phyloP scores from a whole-genome alignment of 2,329 filamentous ascomycete species.

The Passalora sequoiae region DNA sequence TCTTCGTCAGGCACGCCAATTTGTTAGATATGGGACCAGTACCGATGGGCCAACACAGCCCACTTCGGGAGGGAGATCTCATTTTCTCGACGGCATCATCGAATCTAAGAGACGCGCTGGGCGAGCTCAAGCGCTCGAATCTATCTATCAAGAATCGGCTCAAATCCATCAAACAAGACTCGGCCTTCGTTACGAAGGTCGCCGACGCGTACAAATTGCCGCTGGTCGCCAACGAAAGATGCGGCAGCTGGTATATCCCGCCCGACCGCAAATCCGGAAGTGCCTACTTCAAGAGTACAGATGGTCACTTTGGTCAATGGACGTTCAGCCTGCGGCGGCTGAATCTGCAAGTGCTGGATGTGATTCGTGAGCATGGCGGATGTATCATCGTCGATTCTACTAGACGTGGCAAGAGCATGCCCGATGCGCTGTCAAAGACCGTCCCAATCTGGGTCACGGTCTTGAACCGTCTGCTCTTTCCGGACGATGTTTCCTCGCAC shows the following conservation, averaged over 20 bases:
- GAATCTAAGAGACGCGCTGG: constrained; percentile 64
- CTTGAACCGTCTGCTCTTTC: constrained; percentile 74
- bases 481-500: constrained; percentile 46
- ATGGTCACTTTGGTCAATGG: constrained; percentile 90
- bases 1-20: too few relatives aligned
- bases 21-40: too few relatives aligned
- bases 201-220: constrained; percentile 57
- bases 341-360: constrained; percentile 72
- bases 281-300: constrained; percentile 96
- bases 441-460: constrained; percentile 91
- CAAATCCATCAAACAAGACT: constrained; percentile 69
- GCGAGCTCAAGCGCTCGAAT: constrained; percentile 68
- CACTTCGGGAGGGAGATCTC: constrained; percentile 34
- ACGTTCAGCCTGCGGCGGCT: constrained; percentile 77
- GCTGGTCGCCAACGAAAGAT: constrained; percentile 86
- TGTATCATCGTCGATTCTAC: constrained; percentile 91
- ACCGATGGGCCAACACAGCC: neutral
- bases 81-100: constrained; percentile 54
- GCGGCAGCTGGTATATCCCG: constrained; percentile 89
- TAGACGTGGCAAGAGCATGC: constrained; percentile 87
- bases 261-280: constrained; percentile 62
- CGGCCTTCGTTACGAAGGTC: constrained; percentile 64
- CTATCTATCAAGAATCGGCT: constrained; percentile 79
- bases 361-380: constrained; percentile 62
- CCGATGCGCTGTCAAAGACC: constrained; percentile 89